phyloP scores from a whole-genome alignment of 1,284 basidiomycete species.

The Butyriboletus regius region DNA sequence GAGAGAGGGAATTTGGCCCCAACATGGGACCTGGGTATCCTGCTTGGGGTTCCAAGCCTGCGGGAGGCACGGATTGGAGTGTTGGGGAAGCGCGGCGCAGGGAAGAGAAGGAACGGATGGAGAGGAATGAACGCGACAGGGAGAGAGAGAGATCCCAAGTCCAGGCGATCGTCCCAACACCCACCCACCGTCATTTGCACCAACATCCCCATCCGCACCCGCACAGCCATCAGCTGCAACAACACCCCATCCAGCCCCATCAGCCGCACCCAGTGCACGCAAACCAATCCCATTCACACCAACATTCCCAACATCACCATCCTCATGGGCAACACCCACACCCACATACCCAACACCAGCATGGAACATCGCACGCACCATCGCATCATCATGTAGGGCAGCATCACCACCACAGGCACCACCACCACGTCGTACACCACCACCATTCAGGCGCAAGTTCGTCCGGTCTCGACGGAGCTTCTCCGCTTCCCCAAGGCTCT shows the following conservation, averaged over 20 bases:
- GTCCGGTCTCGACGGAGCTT: slow-evolving; percentile 18
- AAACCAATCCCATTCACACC: slow-evolving; percentile 25
- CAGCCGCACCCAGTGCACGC: slow-evolving; percentile 20
- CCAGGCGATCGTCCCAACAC: slow-evolving; percentile 21
- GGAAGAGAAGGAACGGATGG: slow-evolving; percentile 31
- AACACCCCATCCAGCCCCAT: slow-evolving; percentile 18
- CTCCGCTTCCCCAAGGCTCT: slow-evolving; percentile 17
- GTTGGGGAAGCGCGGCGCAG: slow-evolving; percentile 26
- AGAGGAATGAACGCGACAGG: slow-evolving; percentile 27
- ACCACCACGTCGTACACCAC: slow-evolving; percentile 42
- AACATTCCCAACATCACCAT: slow-evolving; percentile 31
- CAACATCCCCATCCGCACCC: slow-evolving; percentile 21
- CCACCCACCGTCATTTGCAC: slow-evolving; percentile 23
- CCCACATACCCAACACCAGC: slow-evolving; percentile 32
- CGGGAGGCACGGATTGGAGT: slow-evolving; percentile 25
- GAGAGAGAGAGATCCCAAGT: slow-evolving; percentile 30
- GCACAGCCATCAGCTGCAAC: slow-evolving; percentile 22
- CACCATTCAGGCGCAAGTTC: slow-evolving; percentile 30
- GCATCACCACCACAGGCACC: slow-evolving; percentile 39
- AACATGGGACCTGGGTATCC: slow-evolving; percentile 18
- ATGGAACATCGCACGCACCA: slow-evolving; percentile 26
- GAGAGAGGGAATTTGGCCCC: slow-evolving; percentile 24
- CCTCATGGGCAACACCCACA: slow-evolving; percentile 22
- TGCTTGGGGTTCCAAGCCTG: slow-evolving; percentile 24
- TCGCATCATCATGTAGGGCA: slow-evolving; percentile 29